Percentiles rank a stretch among this genome's conserved stretches.
These are phyloP conservation scores for Buxus sempervirens DNA, from an alignment of 164 flowering plant genomes.

Conservation along the genomic window DNA sequence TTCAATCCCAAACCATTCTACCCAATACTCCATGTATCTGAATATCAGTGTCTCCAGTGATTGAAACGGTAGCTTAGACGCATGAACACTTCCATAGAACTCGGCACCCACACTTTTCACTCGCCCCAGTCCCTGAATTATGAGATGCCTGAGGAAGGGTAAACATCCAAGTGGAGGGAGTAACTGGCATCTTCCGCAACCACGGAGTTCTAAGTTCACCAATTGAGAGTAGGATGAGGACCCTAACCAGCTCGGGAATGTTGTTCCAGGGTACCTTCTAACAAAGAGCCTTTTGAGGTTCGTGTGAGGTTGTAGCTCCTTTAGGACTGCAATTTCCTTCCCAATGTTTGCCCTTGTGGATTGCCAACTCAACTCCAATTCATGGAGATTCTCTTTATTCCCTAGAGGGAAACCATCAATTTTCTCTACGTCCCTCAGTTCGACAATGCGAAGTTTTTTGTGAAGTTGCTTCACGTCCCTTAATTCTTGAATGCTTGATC, in stretches of 20 bases:
- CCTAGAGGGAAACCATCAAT: neutral
- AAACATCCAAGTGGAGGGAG: conserved; percentile 31
- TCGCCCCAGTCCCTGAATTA: neutral
- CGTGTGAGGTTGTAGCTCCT: conserved; percentile 17
- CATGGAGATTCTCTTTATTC: neutral
- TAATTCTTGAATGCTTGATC: neutral
- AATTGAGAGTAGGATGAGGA: conserved; percentile 6
- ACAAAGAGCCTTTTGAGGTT: conserved; percentile 10
- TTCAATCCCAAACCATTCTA: neutral
- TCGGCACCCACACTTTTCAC: neutral
- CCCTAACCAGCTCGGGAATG: conserved; percentile 21
- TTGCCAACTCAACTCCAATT: neutral
- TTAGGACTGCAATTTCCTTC: neutral
- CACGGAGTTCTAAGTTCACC: neutral
- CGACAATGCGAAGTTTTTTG: neutral
- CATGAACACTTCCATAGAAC: neutral
- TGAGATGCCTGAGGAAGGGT: conserved; percentile 15
- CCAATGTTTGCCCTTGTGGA: neutral
- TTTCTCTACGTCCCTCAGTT: neutral
- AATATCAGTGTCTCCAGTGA: too few species aligned
- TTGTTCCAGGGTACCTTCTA: conserved; percentile 9
- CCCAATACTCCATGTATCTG: conserved; percentile 6
- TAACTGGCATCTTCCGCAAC: conserved; percentile 13
- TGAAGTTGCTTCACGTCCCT: neutral
- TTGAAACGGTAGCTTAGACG: too few species aligned